phyloP scores from a whole-genome alignment of 1,284 basidiomycete genomes.

The Meripilus lineatus region DNA sequence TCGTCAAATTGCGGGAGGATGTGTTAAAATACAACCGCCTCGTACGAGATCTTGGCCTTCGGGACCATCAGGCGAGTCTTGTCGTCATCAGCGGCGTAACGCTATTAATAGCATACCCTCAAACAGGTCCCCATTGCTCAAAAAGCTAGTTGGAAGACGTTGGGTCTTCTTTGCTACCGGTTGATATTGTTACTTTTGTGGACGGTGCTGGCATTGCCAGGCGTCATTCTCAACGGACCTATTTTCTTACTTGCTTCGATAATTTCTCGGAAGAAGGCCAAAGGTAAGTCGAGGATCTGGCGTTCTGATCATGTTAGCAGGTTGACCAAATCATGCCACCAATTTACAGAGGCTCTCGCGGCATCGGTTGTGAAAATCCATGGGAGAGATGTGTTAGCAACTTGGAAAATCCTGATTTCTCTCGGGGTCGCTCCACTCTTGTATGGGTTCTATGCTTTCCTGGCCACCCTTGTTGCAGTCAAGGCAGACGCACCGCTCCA shows the following conservation, averaged over 20 bases:
- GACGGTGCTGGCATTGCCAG: constrained; percentile 87
- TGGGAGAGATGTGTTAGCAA: constrained; percentile 92
- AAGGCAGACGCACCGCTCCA: constrained; percentile 59
- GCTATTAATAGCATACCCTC: constrained; percentile 1
- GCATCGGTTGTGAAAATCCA: constrained; percentile 96
- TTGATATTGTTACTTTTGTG: constrained; percentile 79
- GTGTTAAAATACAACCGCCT: constrained; percentile 95
- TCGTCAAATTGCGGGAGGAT: constrained; percentile 77
- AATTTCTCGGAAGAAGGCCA: constrained; percentile 87
- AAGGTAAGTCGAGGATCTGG: constrained; percentile 48
- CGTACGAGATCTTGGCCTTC: constrained; percentile 89
- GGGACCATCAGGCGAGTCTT: constrained; percentile 86
- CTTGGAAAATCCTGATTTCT: constrained; percentile 98
- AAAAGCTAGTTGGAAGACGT: constrained; percentile 83
- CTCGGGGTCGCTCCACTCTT: constrained; percentile 87
- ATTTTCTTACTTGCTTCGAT: constrained; percentile 93
- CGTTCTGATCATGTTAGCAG: not conserved
- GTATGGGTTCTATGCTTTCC: constrained; percentile 79
- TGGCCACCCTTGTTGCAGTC: constrained; percentile 76
- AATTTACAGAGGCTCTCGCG: constrained; percentile 82
- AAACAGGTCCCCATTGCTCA: constrained; percentile 74
- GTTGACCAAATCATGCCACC: constrained; percentile 2
- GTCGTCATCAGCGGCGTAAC: not conserved
- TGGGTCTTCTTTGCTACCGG: constrained; percentile 85
- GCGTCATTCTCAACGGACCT: constrained; percentile 92